A percentile compares a stretch with the other conserved stretches of the same genome.
These are phyloP conservation scores for Cordyceps tenuipes DNA, from an alignment of 2,329 filamentous ascomycete genomes.

Conservation along the genomic window DNA sequence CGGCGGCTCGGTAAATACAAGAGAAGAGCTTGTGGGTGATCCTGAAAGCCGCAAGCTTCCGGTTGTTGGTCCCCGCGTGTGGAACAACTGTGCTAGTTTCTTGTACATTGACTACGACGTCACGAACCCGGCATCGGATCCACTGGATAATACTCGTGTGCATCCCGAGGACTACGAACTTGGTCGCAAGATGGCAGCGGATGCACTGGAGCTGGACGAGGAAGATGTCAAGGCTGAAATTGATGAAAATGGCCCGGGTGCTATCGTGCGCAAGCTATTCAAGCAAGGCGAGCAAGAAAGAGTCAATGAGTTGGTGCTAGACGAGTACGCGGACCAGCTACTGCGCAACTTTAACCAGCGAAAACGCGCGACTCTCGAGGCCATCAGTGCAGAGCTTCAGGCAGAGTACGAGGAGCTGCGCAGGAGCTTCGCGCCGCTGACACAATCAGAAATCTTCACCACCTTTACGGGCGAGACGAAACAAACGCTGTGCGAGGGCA, in stretches of 20 bases:
- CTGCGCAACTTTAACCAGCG: slow-evolving; percentile 87
- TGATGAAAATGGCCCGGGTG: slow-evolving; percentile 80
- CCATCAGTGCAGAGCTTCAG: slow-evolving; percentile 87
- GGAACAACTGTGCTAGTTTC: slow-evolving; percentile 96
- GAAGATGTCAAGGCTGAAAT: slow-evolving; percentile 95
- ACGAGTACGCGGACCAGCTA: slow-evolving; percentile 94
- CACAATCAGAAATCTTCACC: slow-evolving; percentile 76
- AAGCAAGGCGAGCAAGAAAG: slow-evolving; percentile 89
- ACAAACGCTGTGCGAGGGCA: slow-evolving; percentile 74
- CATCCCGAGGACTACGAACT: slow-evolving; percentile 98
- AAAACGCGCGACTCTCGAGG: slow-evolving; percentile 92
- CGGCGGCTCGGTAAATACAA: slow-evolving; percentile 73
- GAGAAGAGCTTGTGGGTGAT: slow-evolving; percentile 83
- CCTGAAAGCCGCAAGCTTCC: slow-evolving; percentile 68
- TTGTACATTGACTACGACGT: slow-evolving; percentile 81
- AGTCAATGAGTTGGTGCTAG: slow-evolving; percentile 90
- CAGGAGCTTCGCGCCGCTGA: slow-evolving; percentile 63
- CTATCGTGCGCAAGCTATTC: slow-evolving; percentile 90
- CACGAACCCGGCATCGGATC: slow-evolving; percentile 76
- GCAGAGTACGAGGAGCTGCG: slow-evolving; percentile 91
- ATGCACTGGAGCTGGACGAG: slow-evolving; percentile 92
- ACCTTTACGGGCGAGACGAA: slow-evolving; percentile 93
- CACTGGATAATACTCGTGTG: slow-evolving; percentile 91
- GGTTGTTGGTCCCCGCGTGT: slow-evolving; percentile 82
- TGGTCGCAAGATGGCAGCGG: slow-evolving; percentile 95